Percentiles rank a stretch among this genome's conserved stretches.
These are phyloP conservation scores for Daldinia grandis DNA, from an alignment of 495 filamentous ascomycete genomes.

Conservation along the genomic window DNA sequence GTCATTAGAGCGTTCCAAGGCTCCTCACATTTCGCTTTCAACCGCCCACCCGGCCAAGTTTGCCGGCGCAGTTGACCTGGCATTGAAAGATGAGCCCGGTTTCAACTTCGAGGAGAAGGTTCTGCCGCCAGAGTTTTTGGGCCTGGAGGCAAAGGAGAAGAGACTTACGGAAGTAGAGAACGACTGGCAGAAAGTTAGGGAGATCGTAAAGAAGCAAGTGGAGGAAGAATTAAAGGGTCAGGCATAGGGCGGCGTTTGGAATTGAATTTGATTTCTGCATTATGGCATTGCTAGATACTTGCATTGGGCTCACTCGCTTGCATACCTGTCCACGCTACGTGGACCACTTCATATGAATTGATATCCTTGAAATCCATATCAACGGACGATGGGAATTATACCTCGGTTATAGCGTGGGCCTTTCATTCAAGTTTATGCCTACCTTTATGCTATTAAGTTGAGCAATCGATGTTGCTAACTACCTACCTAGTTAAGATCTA, in stretches of 20 bases:
- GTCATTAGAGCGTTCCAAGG: conserved; percentile 63
- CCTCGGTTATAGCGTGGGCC: background rate
- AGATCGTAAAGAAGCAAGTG: conserved; percentile 64
- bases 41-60: conserved; percentile 98
- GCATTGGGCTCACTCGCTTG: conserved; percentile 11
- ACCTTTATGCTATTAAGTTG: background rate
- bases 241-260: conserved; percentile 38
- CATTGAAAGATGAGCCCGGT: conserved; percentile 68
- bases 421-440: background rate
- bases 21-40: conserved; percentile 78
- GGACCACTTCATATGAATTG: conserved; percentile 10
- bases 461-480: too few relatives aligned
- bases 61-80: conserved; percentile 75
- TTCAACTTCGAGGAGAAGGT: conserved; percentile 78
- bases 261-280: conserved; percentile 4
- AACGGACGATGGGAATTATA: background rate
- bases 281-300: conserved; percentile 22
- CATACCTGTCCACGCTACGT: background rate
- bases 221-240: conserved; percentile 58
- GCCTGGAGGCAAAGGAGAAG: conserved; percentile 71
- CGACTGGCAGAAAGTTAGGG: conserved; percentile 59
- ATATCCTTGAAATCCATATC: background rate
- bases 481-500: too few relatives aligned
- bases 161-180: conserved; percentile 64
- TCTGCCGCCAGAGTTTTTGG: conserved; percentile 80